A percentile compares a stretch with the other conserved stretches of the same genome.
Evolutionary conservation across 441 rosid species (phyloP).

Genomic region (Geranium incanum): DNA sequence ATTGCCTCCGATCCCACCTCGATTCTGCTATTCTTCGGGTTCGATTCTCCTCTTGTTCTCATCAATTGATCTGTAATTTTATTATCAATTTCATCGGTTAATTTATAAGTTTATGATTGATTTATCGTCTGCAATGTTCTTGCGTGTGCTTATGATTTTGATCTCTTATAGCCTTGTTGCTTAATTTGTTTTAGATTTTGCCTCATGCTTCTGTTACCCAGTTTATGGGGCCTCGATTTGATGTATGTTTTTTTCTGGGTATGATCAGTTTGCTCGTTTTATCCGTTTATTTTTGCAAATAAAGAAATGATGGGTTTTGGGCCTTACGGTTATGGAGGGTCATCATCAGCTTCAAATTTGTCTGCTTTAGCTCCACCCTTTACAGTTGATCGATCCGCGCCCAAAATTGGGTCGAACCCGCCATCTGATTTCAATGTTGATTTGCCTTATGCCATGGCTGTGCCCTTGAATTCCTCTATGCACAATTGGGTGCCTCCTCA

Average conservation of each 20-base stretch:
- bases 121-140: neutral
- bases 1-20: neutral
- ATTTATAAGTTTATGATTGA: neutral
- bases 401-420: constrained; percentile 24
- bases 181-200: neutral
- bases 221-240: constrained; percentile 8
- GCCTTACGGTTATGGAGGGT: constrained; percentile 31
- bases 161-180: neutral
- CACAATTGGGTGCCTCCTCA: constrained; percentile 24
- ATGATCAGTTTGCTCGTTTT: constrained; percentile 19
- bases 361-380: constrained; percentile 60
- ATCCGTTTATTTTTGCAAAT: neutral
- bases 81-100: neutral
- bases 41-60: neutral
- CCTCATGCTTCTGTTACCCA: neutral
- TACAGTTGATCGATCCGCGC: constrained; percentile 35
- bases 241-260: constrained; percentile 12
- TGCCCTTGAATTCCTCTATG: constrained; percentile 21
- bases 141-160: neutral
- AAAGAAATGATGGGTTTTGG: constrained; percentile 36
- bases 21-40: neutral
- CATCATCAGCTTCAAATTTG: constrained; percentile 41
- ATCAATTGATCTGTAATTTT: neutral
- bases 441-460: constrained; percentile 15
- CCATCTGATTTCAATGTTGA: constrained; percentile 35